These are phyloP conservation scores for Didymella sp. DNA, from an alignment of 2,329 filamentous ascomycete genomes.

Conservation along the genomic window DNA sequence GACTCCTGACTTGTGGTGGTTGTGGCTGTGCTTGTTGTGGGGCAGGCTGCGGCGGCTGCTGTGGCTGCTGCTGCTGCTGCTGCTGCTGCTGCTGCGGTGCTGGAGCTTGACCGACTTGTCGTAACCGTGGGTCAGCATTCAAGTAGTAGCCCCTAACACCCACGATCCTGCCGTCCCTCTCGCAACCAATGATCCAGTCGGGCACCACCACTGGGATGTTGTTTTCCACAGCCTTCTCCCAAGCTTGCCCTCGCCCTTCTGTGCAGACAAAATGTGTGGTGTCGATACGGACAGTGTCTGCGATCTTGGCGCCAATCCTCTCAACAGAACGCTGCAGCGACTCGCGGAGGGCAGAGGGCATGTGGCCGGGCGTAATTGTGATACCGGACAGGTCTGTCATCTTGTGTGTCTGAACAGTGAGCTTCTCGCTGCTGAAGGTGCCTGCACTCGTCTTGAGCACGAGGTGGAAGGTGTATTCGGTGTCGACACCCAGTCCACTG, in stretches of 20 bases:
- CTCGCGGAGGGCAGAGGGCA: slow-evolving; percentile 76
- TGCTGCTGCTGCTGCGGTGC: slow-evolving; percentile 34
- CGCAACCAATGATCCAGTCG: slow-evolving; percentile 97
- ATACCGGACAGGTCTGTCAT: slow-evolving; percentile 98
- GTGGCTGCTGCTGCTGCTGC: slow-evolving; percentile 23
- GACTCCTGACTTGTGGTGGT: slow-evolving; percentile 38
- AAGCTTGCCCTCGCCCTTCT: slow-evolving; percentile 84
- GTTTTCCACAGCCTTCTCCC: slow-evolving; percentile 97
- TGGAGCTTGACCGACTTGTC: slow-evolving; percentile 57
- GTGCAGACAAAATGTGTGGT: slow-evolving; percentile 98
- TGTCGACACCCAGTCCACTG: slow-evolving; percentile 92
- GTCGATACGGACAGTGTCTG: slow-evolving; percentile 90
- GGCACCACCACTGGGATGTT: slow-evolving; percentile 97
- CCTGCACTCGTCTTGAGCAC: slow-evolving; percentile 90
- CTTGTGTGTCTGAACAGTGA: slow-evolving; percentile 91
- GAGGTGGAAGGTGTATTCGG: slow-evolving; percentile 93
- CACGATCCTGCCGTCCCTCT: slow-evolving; percentile 88
- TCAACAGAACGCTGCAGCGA: slow-evolving; percentile 77
- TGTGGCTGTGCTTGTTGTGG: slow-evolving; percentile 24
- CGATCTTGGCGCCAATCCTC: slow-evolving; percentile 89
- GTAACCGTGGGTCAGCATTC: slow-evolving; percentile 75
- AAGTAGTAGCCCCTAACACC: slow-evolving; percentile 96
- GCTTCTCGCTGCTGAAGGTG: slow-evolving; percentile 81
- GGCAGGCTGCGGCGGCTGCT: slow-evolving; percentile 20
- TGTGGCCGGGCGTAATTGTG: slow-evolving; percentile 88